Conservation (phyloP, 2,329 filamentous ascomycete genomes). For the Cercospora beticola region DNA sequence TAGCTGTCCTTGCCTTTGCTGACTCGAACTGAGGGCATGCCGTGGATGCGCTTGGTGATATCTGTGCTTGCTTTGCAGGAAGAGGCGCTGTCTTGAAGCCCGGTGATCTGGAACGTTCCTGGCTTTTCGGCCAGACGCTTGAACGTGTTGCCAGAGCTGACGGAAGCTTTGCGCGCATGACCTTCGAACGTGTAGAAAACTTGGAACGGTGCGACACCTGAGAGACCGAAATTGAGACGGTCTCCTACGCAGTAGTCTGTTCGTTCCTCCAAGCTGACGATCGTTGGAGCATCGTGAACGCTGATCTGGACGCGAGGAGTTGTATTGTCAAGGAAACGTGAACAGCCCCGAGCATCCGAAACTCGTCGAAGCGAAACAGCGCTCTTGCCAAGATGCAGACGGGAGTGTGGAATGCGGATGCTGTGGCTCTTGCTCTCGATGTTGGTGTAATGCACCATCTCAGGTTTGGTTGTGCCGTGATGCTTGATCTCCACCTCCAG, state of each 20-base stretch:
- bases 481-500: conserved; percentile 93
- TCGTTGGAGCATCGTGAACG: conserved; percentile 88
- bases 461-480: conserved; percentile 73
- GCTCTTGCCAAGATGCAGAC: conserved; percentile 85
- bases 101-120: conserved; percentile 83
- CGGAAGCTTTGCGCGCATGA: conserved; percentile 68
- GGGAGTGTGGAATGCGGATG: conserved; percentile 79
- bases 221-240: conserved; percentile 85
- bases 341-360: conserved; percentile 81
- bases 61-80: conserved; percentile 80
- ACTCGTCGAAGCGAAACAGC: conserved; percentile 87
- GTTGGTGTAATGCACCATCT: conserved; percentile 77
- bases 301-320: conserved; percentile 82
- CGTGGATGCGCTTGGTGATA: conserved; percentile 81
- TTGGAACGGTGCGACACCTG: conserved; percentile 87
- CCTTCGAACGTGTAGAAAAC: conserved; percentile 89
- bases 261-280: conserved; percentile 80
- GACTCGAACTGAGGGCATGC: conserved; percentile 86
- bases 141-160: conserved; percentile 77
- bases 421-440: conserved; percentile 73
- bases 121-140: conserved; percentile 89
- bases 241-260: conserved; percentile 94
- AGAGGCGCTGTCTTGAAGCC: conserved; percentile 81
- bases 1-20: conserved; percentile 77
- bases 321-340: conserved; percentile 65